Evolutionary conservation across 1,284 basidiomycete species (phyloP), one percentile per base, ranked within the genome.

Genomic region (Ustilago shanxiensis): DNA sequence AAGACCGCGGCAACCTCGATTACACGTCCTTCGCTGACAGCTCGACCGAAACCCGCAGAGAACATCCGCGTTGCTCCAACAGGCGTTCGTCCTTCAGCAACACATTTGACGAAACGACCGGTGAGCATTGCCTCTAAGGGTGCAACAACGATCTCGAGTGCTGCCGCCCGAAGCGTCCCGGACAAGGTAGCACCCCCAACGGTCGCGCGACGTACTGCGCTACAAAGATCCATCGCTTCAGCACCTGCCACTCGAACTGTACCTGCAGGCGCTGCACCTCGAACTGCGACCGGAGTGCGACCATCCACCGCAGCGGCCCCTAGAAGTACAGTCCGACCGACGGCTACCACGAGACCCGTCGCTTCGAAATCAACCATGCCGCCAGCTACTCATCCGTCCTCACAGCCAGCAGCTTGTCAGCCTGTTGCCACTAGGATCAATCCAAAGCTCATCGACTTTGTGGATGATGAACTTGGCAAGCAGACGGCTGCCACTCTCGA

Each of bases 381-480:
- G 10, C 37, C 35, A 41, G 31, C 26, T 10, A 14, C 14, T 26
- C 24, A 29, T 14, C 57, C 31, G 20, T 2, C 33, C 13, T 11
- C 14, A 51, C 50, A 66, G 41, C 5, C 31, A 56, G 50, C 51
- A 29, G 24, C 26, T 18, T 1, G 52, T 18, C 60, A 60, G 53
- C 49, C 49, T n/a, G 33, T 41, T 6, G 35, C 41, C 11, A 70
- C 59, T n/a, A 33, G n/a, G 24, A 44, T 77, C 33, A 72, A 77
- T 29, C 68, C 69, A 9, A 62, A 68, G 53, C 56, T 77, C 29
- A 54, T 68, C 18, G 74, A 77, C 45, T 72, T 77, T 59, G 66
- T 64, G 1, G 52, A 77, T 18, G 74, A 77, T 28, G 74, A 77
- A 3, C 65, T 77, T 1, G 74, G 74, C 65, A 61, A 59, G 55